Evolutionary conservation across 208 protist genomes (phyloP).

Genomic region (Trypanosoma cruzi): DNA sequence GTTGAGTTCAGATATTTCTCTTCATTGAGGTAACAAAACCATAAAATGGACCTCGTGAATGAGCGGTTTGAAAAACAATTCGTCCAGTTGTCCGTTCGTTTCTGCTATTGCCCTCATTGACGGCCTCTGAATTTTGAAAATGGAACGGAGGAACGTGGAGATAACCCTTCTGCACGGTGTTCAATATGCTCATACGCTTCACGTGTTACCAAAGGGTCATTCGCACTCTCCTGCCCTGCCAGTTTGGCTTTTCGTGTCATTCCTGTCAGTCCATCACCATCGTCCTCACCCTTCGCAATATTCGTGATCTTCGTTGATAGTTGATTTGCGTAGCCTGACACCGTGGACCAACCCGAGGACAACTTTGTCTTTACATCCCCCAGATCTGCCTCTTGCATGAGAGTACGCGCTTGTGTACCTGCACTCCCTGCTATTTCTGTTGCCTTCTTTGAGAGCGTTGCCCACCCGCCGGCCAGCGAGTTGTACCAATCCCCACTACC

Average conservation of each 20-base stretch:
- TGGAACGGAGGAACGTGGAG: slow-evolving; percentile 19
- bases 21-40: too few relatives aligned
- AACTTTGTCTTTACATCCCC: slow-evolving; percentile 54
- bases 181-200: background rate
- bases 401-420: slow-evolving; percentile 33
- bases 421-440: slow-evolving; percentile 65
- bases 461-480: slow-evolving; percentile 58
- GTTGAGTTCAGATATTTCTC: too few relatives aligned
- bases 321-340: slow-evolving; percentile 52
- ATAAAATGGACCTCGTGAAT: too few relatives aligned
- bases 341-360: slow-evolving; percentile 50
- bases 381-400: slow-evolving; percentile 56
- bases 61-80: background rate
- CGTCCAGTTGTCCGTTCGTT: slow-evolving; percentile 3
- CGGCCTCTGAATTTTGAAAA: background rate
- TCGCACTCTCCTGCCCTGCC: slow-evolving; percentile 28
- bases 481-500: slow-evolving; percentile 56
- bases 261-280: slow-evolving; percentile 43
- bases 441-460: slow-evolving; percentile 60
- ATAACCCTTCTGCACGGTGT: background rate
- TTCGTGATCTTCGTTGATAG: slow-evolving; percentile 45
- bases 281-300: slow-evolving; percentile 15
- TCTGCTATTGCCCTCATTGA: background rate
- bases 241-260: slow-evolving; percentile 45
- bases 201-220: background rate